These are phyloP conservation scores for Didymella sp. DNA, from an alignment of 2,329 filamentous ascomycete genomes.

Conservation along the genomic window DNA sequence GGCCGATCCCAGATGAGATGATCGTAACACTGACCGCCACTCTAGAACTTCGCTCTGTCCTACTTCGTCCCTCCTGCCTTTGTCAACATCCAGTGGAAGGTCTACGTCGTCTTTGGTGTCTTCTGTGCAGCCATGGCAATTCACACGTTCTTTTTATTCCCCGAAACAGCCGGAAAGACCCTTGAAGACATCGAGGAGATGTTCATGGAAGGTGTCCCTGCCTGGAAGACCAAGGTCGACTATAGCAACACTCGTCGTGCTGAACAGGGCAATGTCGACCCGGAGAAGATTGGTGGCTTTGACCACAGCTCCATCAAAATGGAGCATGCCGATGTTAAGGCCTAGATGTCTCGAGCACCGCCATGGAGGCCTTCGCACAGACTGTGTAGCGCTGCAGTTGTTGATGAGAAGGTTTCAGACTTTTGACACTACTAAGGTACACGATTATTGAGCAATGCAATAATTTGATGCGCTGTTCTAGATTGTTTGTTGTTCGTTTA, in stretches of 20 bases:
- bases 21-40: slow-evolving; percentile 34
- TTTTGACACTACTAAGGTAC: too few relatives aligned
- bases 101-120: slow-evolving; percentile 77
- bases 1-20: background rate
- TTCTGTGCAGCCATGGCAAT: slow-evolving; percentile 73
- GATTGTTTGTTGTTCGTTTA: background rate
- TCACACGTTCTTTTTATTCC: slow-evolving; percentile 71
- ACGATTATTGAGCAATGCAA: background rate
- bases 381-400: too few relatives aligned
- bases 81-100: slow-evolving; percentile 64
- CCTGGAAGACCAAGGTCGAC: slow-evolving; percentile 61
- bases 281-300: slow-evolving; percentile 30
- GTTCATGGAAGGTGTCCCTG: slow-evolving; percentile 64
- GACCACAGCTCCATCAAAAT: slow-evolving; percentile 16
- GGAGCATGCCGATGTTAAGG: slow-evolving; percentile 14
- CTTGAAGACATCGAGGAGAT: slow-evolving; percentile 80
- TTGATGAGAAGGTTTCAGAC: too few relatives aligned
- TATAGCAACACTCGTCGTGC: slow-evolving; percentile 31
- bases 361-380: too few relatives aligned
- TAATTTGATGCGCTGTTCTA: background rate
- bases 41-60: slow-evolving; percentile 62
- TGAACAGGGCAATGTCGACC: slow-evolving; percentile 35
- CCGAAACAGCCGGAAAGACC: slow-evolving; percentile 75
- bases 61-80: slow-evolving; percentile 66
- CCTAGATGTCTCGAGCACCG: background rate